Evolutionary conservation across 495 filamentous ascomycete species (phyloP).

Genomic region (Aspergillus panamensis): DNA sequence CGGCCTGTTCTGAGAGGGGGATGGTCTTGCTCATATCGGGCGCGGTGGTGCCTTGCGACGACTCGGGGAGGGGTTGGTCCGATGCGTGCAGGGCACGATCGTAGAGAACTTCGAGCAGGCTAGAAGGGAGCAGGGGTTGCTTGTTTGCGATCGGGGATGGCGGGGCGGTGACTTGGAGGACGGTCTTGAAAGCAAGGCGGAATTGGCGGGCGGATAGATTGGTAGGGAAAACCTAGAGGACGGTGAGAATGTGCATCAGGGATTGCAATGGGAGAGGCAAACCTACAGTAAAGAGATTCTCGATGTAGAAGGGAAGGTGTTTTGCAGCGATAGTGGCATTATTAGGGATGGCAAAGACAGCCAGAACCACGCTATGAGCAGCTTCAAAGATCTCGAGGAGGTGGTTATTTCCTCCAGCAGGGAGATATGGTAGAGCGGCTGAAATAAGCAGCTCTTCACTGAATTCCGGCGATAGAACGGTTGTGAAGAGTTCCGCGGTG

Average conservation of each 20-base stretch:
- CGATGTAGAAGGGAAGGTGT: conserved; percentile 82
- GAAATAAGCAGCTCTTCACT: conserved; percentile 72
- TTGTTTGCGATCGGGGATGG: conserved; percentile 67
- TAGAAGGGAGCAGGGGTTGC: conserved; percentile 73
- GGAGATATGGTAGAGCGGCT: conserved; percentile 74
- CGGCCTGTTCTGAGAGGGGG: conserved; percentile 74
- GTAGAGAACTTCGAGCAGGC: conserved; percentile 75
- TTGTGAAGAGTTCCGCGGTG: conserved; percentile 78
- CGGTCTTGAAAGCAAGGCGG: conserved; percentile 84
- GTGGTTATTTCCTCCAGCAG: conserved; percentile 56
- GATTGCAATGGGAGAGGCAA: conserved; percentile 6
- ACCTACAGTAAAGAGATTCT: conserved; percentile 70
- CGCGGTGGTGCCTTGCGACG: conserved; percentile 27
- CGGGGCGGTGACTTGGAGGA: conserved; percentile 81
- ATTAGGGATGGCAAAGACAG: conserved; percentile 74
- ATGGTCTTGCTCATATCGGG: conserved; percentile 29
- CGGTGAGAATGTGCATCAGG: conserved; percentile 14
- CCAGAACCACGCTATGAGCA: conserved; percentile 81
- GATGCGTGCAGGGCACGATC: conserved; percentile 60
- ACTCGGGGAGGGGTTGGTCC: conserved; percentile 43
- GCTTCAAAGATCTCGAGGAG: conserved; percentile 84
- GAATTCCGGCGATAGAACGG: conserved; percentile 58
- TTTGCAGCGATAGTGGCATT: conserved; percentile 67
- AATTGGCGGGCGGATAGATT: conserved; percentile 88
- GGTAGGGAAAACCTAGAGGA: conserved; percentile 62